Conservation (phyloP, 2,329 filamentous ascomycete genomes). For the Stenocarpella maydis region DNA sequence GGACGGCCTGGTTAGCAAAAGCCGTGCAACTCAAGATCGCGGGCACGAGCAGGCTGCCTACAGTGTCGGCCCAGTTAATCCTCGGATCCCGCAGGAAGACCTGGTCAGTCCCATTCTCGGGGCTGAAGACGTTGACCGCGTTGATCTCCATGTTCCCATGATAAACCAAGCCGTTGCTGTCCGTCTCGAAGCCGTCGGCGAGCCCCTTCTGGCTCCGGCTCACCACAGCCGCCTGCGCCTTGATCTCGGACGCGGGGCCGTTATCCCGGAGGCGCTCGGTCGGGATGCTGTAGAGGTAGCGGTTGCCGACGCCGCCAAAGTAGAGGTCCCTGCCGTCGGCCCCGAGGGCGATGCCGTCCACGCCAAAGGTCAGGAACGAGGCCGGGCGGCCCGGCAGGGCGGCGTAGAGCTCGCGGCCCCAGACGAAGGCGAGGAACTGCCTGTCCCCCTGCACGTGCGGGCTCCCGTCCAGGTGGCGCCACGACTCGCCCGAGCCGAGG, state of each 20-base stretch:
- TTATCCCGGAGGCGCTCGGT: slow-evolving; percentile 52
- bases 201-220: slow-evolving; percentile 57
- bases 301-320: slow-evolving; percentile 53
- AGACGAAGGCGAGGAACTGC: slow-evolving; percentile 57
- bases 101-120: slow-evolving; percentile 46
- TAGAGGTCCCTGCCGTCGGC: slow-evolving; percentile 57
- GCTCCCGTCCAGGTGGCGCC: slow-evolving; percentile 56
- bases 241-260: slow-evolving; percentile 49
- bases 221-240: slow-evolving; percentile 51
- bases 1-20: not conserved
- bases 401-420: slow-evolving; percentile 56
- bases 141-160: slow-evolving; percentile 59
- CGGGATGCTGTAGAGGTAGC: slow-evolving; percentile 50
- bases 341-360: slow-evolving; percentile 59
- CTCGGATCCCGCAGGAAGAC: slow-evolving; percentile 53
- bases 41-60: slow-evolving; percentile 19
- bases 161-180: slow-evolving; percentile 58
- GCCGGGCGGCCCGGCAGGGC: slow-evolving; percentile 41
- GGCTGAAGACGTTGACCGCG: slow-evolving; percentile 54
- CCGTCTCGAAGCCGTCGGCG: slow-evolving; percentile 61
- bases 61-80: slow-evolving; percentile 58
- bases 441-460: slow-evolving; percentile 50
- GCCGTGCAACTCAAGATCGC: not conserved
- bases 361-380: slow-evolving; percentile 52
- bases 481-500: slow-evolving; percentile 55